Evolutionary conservation across 305 asterid genomes (phyloP).

Genomic region (Lippia alba): DNA sequence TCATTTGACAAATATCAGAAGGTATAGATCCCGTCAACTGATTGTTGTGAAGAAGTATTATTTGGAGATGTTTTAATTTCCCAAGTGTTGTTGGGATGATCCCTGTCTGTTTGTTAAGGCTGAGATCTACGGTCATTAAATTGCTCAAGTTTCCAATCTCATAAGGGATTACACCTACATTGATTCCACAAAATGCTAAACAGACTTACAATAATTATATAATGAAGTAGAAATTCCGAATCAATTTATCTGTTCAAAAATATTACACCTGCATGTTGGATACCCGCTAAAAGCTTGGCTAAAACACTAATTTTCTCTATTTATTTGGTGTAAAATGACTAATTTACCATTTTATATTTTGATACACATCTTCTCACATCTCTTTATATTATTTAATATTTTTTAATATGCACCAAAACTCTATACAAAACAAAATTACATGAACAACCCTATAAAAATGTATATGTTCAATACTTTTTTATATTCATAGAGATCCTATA

Average conservation of each 20-base stretch:
- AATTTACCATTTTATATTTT: no score
- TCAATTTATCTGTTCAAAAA: neutral
- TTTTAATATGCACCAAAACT: no score
- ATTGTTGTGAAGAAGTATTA: constrained; percentile 2
- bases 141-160: constrained; percentile 36
- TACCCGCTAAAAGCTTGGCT: no score
- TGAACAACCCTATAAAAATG: no score
- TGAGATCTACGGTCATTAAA: neutral
- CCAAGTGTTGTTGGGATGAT: constrained; percentile 29
- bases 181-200: neutral
- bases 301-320: no score
- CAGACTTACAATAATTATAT: constrained; percentile 27
- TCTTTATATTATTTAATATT: no score
- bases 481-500: no score
- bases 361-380: no score
- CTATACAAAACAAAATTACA: no score
- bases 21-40: constrained; percentile 22
- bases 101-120: constrained; percentile 29
- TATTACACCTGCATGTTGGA: no score
- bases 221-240: neutral
- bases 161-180: constrained; percentile 39
- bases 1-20: constrained; percentile 24
- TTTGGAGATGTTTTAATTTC: constrained; percentile 22
- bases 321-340: no score
- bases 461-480: no score